Evolutionary conservation across 805 yeast species (phyloP).

Genomic region (Hemisphaericaspora nanyangensis): DNA sequence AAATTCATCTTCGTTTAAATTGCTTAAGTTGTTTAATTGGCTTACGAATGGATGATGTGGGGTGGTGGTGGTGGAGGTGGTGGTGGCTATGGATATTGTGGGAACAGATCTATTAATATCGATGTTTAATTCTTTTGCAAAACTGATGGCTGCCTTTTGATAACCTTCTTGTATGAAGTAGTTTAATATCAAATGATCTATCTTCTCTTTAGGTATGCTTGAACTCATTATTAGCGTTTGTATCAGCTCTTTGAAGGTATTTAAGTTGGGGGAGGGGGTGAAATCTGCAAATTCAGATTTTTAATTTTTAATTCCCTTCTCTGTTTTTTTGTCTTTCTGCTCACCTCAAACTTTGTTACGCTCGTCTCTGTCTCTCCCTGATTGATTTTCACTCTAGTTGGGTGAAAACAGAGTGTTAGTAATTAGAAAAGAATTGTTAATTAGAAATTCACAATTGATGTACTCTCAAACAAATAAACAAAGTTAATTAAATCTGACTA

Average conservation of each 20-base stretch:
- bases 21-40: constrained; percentile 7
- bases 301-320: neutral
- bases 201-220: constrained; percentile 26
- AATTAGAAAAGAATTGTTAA: too few relatives aligned
- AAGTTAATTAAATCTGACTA: too few relatives aligned
- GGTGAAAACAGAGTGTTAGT: too few relatives aligned
- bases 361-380: neutral
- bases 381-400: too few relatives aligned
- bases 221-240: neutral
- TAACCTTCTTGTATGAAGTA: constrained; percentile 78
- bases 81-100: neutral
- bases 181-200: constrained; percentile 59
- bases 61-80: neutral
- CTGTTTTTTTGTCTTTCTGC: neutral
- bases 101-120: constrained; percentile 9
- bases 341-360: neutral
- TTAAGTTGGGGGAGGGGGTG: neutral
- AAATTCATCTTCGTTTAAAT: constrained; percentile 13
- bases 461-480: too few relatives aligned
- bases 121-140: constrained; percentile 55
- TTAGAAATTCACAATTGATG: too few relatives aligned
- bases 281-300: neutral
- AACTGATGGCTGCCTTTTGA: constrained; percentile 58
- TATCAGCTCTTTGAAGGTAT: neutral
- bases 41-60: constrained; percentile 7